Evolutionary conservation across 202 grass and related monocot genomes (phyloP).

Genomic region (Panicum hallii): DNA sequence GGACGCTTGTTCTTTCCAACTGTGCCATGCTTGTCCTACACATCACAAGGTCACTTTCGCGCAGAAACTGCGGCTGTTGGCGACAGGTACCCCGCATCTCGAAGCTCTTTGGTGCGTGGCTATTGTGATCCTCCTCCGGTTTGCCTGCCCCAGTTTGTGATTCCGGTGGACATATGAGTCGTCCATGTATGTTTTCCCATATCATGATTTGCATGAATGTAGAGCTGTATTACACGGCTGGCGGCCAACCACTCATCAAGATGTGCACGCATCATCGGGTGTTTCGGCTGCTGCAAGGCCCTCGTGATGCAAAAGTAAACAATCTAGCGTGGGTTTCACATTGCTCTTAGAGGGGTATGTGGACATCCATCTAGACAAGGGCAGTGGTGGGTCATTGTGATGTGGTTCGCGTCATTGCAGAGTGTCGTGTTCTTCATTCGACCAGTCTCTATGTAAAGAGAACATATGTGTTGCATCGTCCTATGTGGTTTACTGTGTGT

Average conservation of each 20-base stretch:
- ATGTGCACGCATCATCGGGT: not conserved
- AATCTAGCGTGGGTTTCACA: accelerated
- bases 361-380: not conserved
- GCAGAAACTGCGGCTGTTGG: no score
- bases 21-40: not conserved
- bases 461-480: not conserved
- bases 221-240: accelerated
- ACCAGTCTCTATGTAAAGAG: not conserved
- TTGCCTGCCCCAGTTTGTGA: not conserved
- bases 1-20: constrained; percentile 34
- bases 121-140: not conserved
- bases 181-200: not conserved
- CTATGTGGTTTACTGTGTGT: not conserved
- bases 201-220: not conserved
- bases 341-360: not conserved
- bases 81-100: not conserved
- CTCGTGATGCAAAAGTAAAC: not conserved
- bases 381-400: not conserved
- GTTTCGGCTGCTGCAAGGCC: not conserved
- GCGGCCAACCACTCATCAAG: not conserved
- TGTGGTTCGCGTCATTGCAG: not conserved
- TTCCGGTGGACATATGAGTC: not conserved
- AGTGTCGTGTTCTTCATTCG: not conserved
- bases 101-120: not conserved
- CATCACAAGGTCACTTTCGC: not conserved